A percentile compares a stretch with the other conserved stretches of the same genome.
Conservation (phyloP, 1,284 basidiomycete species). For the Sparassis latifolia region DNA sequence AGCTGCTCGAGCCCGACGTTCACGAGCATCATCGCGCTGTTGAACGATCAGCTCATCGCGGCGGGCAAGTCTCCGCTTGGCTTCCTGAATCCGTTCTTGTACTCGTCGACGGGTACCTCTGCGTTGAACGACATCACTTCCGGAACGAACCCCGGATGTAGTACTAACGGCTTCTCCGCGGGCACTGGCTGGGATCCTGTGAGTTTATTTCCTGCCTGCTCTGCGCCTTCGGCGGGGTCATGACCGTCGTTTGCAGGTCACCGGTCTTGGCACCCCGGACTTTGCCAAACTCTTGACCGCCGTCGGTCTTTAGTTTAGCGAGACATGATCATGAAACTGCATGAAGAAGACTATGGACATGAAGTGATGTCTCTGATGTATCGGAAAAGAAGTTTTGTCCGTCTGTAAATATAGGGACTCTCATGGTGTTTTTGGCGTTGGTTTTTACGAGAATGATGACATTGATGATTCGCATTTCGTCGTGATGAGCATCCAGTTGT, state of each 20-base stretch:
- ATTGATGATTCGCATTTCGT: no score
- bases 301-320: background rate
- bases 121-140: conserved; percentile 18
- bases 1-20: conserved; percentile 44
- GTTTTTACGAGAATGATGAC: no score
- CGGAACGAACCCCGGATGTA: conserved; percentile 21
- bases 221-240: no score
- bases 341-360: no score
- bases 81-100: conserved; percentile 43
- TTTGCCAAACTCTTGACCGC: conserved; percentile 9
- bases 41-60: conserved; percentile 44
- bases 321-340: no score
- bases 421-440: no score
- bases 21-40: conserved; percentile 42
- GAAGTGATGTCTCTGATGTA: no score
- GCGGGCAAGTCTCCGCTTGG: conserved; percentile 38
- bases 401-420: no score
- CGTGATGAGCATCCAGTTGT: no score
- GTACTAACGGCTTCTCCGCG: conserved; percentile 28
- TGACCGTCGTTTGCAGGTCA: background rate
- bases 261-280: conserved; percentile 20
- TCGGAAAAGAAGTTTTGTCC: no score
- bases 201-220: no score
- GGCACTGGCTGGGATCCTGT: background rate
- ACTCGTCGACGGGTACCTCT: background rate